Percentiles rank a stretch among this genome's conserved stretches.
These are phyloP conservation scores for Monsonia emarginata DNA, from an alignment of 441 rosid genomes.

Conservation along the genomic window DNA sequence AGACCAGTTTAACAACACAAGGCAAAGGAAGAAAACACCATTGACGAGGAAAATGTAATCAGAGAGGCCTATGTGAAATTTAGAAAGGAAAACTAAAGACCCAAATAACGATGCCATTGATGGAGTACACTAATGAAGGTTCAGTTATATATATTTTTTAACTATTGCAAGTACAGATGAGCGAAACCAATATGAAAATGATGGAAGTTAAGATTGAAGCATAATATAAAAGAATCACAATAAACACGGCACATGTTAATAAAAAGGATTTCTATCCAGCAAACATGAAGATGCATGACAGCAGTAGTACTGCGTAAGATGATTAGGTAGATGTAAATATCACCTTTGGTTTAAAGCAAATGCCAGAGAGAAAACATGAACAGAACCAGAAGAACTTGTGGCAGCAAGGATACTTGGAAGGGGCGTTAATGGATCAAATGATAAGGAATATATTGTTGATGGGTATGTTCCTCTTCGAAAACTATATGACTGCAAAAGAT, in stretches of 20 bases:
- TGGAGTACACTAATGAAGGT: background rate
- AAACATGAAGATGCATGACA: too few species aligned
- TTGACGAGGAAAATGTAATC: background rate
- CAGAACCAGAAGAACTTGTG: conserved; percentile 71
- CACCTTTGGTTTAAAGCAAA: conserved; percentile 65
- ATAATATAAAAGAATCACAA: background rate
- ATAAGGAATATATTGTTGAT: conserved; percentile 71
- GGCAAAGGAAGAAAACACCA: background rate
- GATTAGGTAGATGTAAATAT: conserved; percentile 9
- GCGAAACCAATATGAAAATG: too few species aligned
- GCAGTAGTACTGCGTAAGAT: too few species aligned
- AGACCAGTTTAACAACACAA: background rate
- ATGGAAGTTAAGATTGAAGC: background rate
- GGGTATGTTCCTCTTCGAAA: conserved; percentile 78
- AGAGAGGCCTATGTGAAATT: background rate
- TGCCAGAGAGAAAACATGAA: conserved; percentile 62
- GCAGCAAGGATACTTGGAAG: conserved; percentile 72
- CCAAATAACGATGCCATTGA: background rate
- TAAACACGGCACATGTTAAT: background rate
- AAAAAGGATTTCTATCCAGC: background rate
- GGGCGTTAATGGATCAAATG: conserved; percentile 62
- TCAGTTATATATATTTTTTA: background rate
- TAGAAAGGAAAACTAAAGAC: background rate
- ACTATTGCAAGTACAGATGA: too few species aligned
- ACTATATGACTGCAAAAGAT: conserved; percentile 52